Evolutionary conservation across 2,329 filamentous ascomycete species (phyloP), one percentile per base, ranked within the genome.

Genomic region (Arthroderma sp.): DNA sequence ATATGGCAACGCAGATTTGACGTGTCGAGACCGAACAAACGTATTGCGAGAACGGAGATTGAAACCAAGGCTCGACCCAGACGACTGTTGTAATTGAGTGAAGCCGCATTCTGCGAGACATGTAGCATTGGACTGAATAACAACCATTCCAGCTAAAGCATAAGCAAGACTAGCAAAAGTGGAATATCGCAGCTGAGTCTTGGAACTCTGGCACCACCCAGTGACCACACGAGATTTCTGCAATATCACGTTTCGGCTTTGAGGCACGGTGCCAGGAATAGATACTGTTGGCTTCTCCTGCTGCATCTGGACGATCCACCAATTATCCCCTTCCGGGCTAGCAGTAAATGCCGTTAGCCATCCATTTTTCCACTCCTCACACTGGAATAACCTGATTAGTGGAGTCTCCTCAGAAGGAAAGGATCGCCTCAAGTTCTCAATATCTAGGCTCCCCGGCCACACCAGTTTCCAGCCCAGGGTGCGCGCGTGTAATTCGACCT

Each of bases 271-370:
- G 10, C 42, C 15, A 34, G 11, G 8, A 3, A 11, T 9, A 30
- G 9, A 29, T 22, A 37, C 15, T 28, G 47, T 10, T 36, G 38
- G 15, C 15, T 22, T 48, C 54, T 51, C 31, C 30, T 30, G 15
- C 28, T 42, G 39, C 11, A 63, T 47, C 48, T 62, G 61, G 28
- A 86, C 68, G 48, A 88, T 67, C 78, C 82, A 88, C 84, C 85
- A 94, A 49, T 73, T 74, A 58, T 91, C 84, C 43, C 85, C 84
- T 55, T 73, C 72, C 56, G 83, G 70, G 58, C 81, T 80, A 58
- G 86, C 72, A 43, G 78, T 78, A 38, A 83, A 73, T 51, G 80
- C 79, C 34, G 93, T 66, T 50, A 80, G 77, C 84, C 86, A 94
- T 43, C 74, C 68, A 9, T 73, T 59, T 6, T 71, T 72, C 85